phyloP scores from a whole-genome alignment of 2,329 filamentous ascomycete species.

The Apiospora aurea region DNA sequence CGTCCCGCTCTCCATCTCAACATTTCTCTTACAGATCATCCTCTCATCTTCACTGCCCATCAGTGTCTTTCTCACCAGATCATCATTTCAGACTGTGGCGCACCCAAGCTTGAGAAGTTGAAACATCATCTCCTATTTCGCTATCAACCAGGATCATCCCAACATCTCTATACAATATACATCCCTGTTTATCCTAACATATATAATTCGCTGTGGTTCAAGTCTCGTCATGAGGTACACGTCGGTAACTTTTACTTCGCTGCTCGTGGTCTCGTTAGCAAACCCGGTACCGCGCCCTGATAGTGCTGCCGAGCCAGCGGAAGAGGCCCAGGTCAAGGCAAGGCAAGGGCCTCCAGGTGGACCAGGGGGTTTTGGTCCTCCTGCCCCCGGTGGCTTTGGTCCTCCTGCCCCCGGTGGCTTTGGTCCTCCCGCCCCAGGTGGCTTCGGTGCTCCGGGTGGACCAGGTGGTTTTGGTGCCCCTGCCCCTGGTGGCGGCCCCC shows the following conservation, averaged over 20 bases:
- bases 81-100: neutral
- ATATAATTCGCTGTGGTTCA: neutral
- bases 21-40: neutral
- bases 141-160: neutral
- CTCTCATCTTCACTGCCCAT: neutral
- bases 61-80: neutral
- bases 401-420: too few relatives aligned
- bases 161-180: neutral
- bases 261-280: neutral
- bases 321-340: neutral
- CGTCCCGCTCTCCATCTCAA: conserved; percentile 12
- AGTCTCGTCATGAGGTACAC: conserved; percentile 1
- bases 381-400: too few relatives aligned
- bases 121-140: neutral
- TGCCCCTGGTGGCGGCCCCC: too few relatives aligned
- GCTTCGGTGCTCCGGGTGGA: too few relatives aligned
- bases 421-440: too few relatives aligned
- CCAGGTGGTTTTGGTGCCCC: too few relatives aligned
- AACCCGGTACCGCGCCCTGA: neutral
- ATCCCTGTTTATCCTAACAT: neutral
- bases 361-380: too few relatives aligned
- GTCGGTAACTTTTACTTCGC: neutral
- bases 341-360: neutral
- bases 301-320: neutral
- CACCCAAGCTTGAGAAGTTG: neutral